phyloP scores from a whole-genome alignment of 176 grass and related monocot species.

The Rhynchospora tenuis region DNA sequence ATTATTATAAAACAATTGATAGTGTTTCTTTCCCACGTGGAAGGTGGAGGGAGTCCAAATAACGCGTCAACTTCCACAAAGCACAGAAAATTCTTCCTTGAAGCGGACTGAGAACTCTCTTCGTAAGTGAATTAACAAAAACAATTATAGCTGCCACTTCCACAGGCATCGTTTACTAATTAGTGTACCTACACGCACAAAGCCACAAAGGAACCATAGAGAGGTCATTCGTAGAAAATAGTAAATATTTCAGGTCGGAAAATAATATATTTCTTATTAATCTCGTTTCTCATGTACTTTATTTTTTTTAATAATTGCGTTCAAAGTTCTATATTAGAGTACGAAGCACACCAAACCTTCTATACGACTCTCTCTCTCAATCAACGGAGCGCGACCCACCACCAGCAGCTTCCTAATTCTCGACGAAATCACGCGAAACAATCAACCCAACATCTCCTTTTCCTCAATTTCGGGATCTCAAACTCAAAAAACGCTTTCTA shows the following conservation, averaged over 20 bases:
- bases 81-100: background rate
- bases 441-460: background rate
- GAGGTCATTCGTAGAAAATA: background rate
- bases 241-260: background rate
- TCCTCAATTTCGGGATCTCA: background rate
- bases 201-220: background rate
- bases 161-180: background rate
- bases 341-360: conserved; percentile 16
- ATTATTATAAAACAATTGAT: background rate
- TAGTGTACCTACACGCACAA: background rate
- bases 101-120: background rate
- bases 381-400: conserved; percentile 4
- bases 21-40: background rate
- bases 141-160: background rate
- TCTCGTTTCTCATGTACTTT: background rate
- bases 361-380: background rate
- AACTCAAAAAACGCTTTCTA: background rate
- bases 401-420: conserved; percentile 13
- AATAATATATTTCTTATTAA: background rate
- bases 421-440: background rate
- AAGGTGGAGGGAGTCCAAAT: background rate
- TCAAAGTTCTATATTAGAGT: conserved; percentile 6
- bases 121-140: background rate
- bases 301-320: background rate
- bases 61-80: conserved; percentile 13